Percentiles rank a stretch among this genome's conserved stretches.
Evolutionary conservation across 164 flowering plant genomes (phyloP).

Genomic region (Aristolochia fimbriata): DNA sequence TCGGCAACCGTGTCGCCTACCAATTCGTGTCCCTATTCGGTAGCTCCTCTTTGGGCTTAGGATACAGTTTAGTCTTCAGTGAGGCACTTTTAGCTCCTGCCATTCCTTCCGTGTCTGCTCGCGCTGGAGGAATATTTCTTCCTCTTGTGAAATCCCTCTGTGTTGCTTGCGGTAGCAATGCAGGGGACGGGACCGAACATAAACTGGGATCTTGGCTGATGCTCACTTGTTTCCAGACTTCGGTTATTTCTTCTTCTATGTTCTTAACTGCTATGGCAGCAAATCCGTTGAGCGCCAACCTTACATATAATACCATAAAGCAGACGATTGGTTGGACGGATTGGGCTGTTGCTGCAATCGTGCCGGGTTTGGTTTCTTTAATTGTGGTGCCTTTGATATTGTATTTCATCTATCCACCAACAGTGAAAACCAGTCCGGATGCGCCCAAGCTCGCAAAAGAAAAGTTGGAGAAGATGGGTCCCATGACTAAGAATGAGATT

Average conservation of each 20-base stretch:
- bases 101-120: slow-evolving; percentile 77
- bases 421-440: slow-evolving; percentile 79
- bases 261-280: slow-evolving; percentile 96
- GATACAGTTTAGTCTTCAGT: slow-evolving; percentile 78
- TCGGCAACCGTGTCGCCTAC: slow-evolving; percentile 83
- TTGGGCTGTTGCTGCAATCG: slow-evolving; percentile 90
- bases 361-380: slow-evolving; percentile 81
- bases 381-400: slow-evolving; percentile 66
- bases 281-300: slow-evolving; percentile 75
- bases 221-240: slow-evolving; percentile 89
- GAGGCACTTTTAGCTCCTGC: slow-evolving; percentile 89
- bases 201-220: slow-evolving; percentile 80
- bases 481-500: slow-evolving; percentile 70
- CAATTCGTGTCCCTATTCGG: slow-evolving; percentile 80
- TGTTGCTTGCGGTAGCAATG: slow-evolving; percentile 81
- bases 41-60: slow-evolving; percentile 64
- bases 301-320: slow-evolving; percentile 48
- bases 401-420: slow-evolving; percentile 77
- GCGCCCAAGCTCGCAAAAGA: slow-evolving; percentile 85
- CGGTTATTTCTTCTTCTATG: slow-evolving; percentile 80
- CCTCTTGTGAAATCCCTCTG: slow-evolving; percentile 82
- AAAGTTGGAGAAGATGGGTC: slow-evolving; percentile 88
- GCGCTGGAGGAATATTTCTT: slow-evolving; percentile 86
- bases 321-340: slow-evolving; percentile 80
- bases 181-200: slow-evolving; percentile 76